Conservation (phyloP, 2,329 filamentous ascomycete genomes). For the Chrysoporthe cubensis region DNA sequence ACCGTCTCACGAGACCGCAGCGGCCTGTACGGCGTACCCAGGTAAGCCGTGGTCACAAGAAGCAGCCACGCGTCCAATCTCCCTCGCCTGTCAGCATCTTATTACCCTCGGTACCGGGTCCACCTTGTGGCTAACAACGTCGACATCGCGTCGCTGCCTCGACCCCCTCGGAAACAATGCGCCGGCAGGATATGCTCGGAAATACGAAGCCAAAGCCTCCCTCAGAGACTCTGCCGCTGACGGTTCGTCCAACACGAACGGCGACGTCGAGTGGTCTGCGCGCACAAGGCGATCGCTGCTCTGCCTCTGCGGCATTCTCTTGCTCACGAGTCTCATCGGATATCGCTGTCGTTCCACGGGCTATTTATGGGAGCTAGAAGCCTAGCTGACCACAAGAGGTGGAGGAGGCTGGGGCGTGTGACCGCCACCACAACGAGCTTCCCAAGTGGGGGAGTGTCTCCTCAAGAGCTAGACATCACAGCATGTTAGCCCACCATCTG, state of each 20-base stretch:
- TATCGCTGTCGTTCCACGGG: neutral
- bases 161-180: neutral
- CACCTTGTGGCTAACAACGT: slow-evolving; percentile 4
- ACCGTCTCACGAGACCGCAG: neutral
- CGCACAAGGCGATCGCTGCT: neutral
- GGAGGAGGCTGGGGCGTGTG: slow-evolving; percentile 10
- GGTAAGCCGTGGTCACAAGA: slow-evolving; percentile 9
- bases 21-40: neutral
- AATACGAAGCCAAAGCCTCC: slow-evolving; percentile 12
- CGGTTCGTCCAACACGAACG: slow-evolving; percentile 4
- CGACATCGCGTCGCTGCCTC: neutral
- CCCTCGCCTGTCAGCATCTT: neutral
- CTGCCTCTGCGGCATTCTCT: neutral
- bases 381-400: neutral
- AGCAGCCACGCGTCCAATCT: neutral
- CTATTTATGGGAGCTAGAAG: slow-evolving; percentile 3
- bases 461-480: neutral
- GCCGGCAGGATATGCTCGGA: neutral
- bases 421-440: neutral
- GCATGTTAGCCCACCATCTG: neutral
- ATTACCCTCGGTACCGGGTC: neutral
- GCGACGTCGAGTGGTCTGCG: neutral
- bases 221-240: slow-evolving; percentile 9
- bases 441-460: neutral
- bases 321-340: neutral